These are phyloP conservation scores for Heterobasidion irregulare DNA, from an alignment of 1,284 basidiomycete species.

Conservation along the genomic window DNA sequence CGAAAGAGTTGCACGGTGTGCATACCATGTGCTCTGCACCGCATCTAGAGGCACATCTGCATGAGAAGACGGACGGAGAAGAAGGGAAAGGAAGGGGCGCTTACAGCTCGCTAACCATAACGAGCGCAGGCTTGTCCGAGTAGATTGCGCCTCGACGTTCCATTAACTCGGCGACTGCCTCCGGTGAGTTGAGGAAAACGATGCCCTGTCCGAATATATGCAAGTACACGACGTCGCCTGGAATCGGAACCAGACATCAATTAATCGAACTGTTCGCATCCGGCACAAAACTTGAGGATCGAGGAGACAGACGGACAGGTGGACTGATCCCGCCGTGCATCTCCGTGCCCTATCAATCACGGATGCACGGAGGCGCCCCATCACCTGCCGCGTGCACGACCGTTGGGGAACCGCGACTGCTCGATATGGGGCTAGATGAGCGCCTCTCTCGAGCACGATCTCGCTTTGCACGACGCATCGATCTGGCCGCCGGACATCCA, in stretches of 20 bases:
- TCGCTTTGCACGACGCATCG: too few species aligned
- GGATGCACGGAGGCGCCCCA: too few species aligned
- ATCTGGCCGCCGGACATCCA: too few species aligned
- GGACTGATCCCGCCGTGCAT: too few species aligned
- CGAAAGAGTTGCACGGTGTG: background rate
- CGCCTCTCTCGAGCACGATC: too few species aligned
- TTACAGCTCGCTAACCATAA: slow-evolving; percentile 39
- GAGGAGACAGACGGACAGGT: too few species aligned
- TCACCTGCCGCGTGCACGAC: background rate
- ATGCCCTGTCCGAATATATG: slow-evolving; percentile 57
- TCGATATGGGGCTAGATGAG: too few species aligned
- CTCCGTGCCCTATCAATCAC: too few species aligned
- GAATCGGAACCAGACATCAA: background rate
- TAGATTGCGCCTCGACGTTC: slow-evolving; percentile 64
- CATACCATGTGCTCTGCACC: slow-evolving; percentile 63
- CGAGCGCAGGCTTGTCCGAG: slow-evolving; percentile 58
- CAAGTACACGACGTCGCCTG: slow-evolving; percentile 61
- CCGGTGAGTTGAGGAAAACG: slow-evolving; percentile 53
- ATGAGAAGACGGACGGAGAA: slow-evolving; percentile 7
- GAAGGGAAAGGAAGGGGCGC: too few species aligned
- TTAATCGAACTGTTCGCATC: too few species aligned
- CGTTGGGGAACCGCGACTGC: background rate
- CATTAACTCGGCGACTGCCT: slow-evolving; percentile 51
- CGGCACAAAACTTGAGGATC: too few species aligned
- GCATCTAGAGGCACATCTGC: slow-evolving; percentile 29